A percentile compares a stretch with the other conserved stretches of the same genome.
phyloP scores from a whole-genome alignment of 345 rosid species.

The sweet orange (Citrus sinensis) region DVS_A1.0 CM039165.1:28579501-28580000 shows the following conservation, averaged over 20 bases:
- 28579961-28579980: not conserved
- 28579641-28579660: slow-evolving; percentile 45
- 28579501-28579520: not conserved
- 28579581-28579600: slow-evolving; percentile 75
- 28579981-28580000: slow-evolving; percentile 73
- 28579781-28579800: not conserved
- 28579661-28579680: slow-evolving; percentile 7
- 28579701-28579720: not conserved
- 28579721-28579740: not conserved
- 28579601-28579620: slow-evolving; percentile 85
- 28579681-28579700: not conserved
- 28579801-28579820: not conserved
- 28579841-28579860: not conserved
- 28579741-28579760: not conserved
- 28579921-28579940: not conserved
- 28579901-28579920: not conserved
- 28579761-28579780: not conserved
- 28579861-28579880: not conserved
- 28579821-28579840: not conserved
- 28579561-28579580: slow-evolving; percentile 32
- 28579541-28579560: too few species aligned
- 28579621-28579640: slow-evolving; percentile 88
- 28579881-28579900: not conserved
- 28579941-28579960: not conserved
- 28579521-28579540: not conserved